phyloP scores from a whole-genome alignment of 257 asterid genomes.

The Petrea volubilis region DNA sequence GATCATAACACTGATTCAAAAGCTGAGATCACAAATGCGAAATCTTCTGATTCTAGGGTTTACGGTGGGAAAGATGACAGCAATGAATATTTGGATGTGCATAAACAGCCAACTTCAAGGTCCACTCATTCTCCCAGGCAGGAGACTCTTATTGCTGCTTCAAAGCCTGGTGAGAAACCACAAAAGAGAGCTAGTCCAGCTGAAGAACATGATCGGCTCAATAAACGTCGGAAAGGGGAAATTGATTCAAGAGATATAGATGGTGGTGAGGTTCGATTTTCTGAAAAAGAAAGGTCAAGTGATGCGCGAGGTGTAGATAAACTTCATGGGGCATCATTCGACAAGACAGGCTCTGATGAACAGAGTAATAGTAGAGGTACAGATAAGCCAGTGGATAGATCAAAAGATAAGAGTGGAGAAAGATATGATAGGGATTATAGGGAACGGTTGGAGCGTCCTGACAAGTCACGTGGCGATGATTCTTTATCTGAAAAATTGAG shows the following conservation, averaged over 20 bases:
- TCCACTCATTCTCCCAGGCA: slow-evolving; percentile 76
- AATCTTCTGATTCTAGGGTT: slow-evolving; percentile 58
- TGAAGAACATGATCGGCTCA: slow-evolving; percentile 78
- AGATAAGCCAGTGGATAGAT: slow-evolving; percentile 68
- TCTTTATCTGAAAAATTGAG: slow-evolving; percentile 66
- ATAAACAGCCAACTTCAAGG: slow-evolving; percentile 59
- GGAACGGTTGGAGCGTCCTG: slow-evolving; percentile 76
- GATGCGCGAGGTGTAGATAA: slow-evolving; percentile 61
- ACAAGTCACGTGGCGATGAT: slow-evolving; percentile 83
- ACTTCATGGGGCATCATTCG: slow-evolving; percentile 47
- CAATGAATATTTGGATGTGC: slow-evolving; percentile 54
- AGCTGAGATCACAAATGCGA: slow-evolving; percentile 46
- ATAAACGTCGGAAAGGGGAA: slow-evolving; percentile 90
- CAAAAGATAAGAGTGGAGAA: slow-evolving; percentile 79
- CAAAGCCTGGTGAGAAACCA: slow-evolving; percentile 65
- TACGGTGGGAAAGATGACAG: slow-evolving; percentile 64
- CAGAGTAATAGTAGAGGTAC: slow-evolving; percentile 47
- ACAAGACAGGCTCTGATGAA: slow-evolving; percentile 65
- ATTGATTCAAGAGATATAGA: slow-evolving; percentile 70
- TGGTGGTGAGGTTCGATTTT: slow-evolving; percentile 53
- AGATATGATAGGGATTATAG: slow-evolving; percentile 82
- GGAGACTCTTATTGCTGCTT: slow-evolving; percentile 47
- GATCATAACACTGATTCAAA: slow-evolving; percentile 56
- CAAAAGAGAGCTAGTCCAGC: slow-evolving; percentile 85
- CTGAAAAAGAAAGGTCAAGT: slow-evolving; percentile 72